Conservation (phyloP, 805 yeast genomes). For the Candida pseudofarinosa region DNA sequence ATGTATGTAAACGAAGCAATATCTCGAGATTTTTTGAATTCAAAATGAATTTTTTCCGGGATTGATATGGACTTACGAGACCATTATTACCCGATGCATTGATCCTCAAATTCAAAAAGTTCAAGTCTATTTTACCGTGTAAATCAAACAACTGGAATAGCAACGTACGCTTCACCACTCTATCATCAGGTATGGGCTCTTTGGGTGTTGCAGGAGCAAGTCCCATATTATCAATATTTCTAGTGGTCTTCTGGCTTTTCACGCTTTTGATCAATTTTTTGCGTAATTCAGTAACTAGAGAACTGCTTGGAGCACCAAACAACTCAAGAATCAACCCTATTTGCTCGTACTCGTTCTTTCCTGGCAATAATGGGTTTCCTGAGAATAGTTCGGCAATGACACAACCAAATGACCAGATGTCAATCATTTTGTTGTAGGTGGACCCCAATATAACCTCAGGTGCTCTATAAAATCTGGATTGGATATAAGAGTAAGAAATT, state of each 20-base stretch:
- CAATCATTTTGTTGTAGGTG: constrained; percentile 50
- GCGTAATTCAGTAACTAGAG: constrained; percentile 37
- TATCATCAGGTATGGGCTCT: constrained; percentile 22
- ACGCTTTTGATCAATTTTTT: constrained; percentile 25
- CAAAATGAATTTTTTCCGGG: constrained; percentile 22
- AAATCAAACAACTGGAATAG: constrained; percentile 36
- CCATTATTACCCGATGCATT: constrained; percentile 12
- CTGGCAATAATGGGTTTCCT: constrained; percentile 44
- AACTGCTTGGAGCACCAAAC: constrained; percentile 45
- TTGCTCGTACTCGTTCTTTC: constrained; percentile 46
- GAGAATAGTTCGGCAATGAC: constrained; percentile 34
- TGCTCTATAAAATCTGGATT: constrained; percentile 71
- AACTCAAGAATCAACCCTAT: constrained; percentile 39
- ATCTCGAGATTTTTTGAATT: constrained; percentile 30
- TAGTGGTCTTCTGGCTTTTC: constrained; percentile 8
- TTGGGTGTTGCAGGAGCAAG: constrained; percentile 5
- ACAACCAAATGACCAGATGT: constrained; percentile 49
- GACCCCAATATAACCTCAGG: constrained; percentile 75
- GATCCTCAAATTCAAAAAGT: constrained; percentile 25
- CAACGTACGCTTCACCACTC: constrained; percentile 27
- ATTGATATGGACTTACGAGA: neutral
- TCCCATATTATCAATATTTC: constrained; percentile 5
- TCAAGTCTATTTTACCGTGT: constrained; percentile 35
- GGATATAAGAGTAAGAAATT: constrained; percentile 47
- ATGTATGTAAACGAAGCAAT: constrained; percentile 17